Evolutionary conservation across 1,284 basidiomycete species (phyloP).

Genomic region (Grifola frondosa): DNA sequence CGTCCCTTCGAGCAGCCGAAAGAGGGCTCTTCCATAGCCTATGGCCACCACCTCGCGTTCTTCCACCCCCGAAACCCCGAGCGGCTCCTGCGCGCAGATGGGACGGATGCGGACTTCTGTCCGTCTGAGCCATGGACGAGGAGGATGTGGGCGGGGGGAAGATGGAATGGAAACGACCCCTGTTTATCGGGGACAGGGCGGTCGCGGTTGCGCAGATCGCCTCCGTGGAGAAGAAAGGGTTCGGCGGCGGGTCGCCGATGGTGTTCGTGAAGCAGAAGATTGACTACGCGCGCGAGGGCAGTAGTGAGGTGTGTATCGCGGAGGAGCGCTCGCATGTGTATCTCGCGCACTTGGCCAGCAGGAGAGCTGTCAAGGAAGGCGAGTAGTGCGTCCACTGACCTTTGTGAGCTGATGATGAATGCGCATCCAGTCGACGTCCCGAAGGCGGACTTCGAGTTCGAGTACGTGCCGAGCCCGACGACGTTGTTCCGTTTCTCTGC

Average conservation of each 20-base stretch:
- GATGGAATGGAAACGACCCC: constrained; percentile 61
- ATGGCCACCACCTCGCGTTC: constrained; percentile 73
- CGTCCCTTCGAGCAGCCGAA: constrained; percentile 41
- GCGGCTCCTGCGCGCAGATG: constrained; percentile 58
- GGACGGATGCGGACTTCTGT: constrained; percentile 69
- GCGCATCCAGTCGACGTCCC: constrained; percentile 52
- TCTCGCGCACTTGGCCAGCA: constrained; percentile 40
- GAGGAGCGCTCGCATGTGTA: constrained; percentile 81
- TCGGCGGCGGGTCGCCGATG: constrained; percentile 59
- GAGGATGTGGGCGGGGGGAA: constrained; percentile 85
- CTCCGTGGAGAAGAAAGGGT: constrained; percentile 66
- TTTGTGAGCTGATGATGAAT: no score
- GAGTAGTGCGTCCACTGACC: constrained; percentile 17
- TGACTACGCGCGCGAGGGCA: constrained; percentile 43
- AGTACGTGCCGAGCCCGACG: constrained; percentile 64
- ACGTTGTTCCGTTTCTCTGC: constrained; percentile 85
- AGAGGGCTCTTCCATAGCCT: constrained; percentile 45
- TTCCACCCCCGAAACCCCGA: constrained; percentile 71
- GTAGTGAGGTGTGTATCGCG: constrained; percentile 45
- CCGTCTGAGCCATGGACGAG: constrained; percentile 75
- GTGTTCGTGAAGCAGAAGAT: constrained; percentile 77
- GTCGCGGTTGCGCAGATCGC: constrained; percentile 50
- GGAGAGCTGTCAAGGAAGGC: constrained; percentile 44
- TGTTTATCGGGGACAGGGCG: constrained; percentile 58
- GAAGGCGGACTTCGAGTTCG: constrained; percentile 56